These are phyloP conservation scores for Penicillium griseofulvum DNA, from an alignment of 2,329 filamentous ascomycete species.

Conservation along the genomic window DNA sequence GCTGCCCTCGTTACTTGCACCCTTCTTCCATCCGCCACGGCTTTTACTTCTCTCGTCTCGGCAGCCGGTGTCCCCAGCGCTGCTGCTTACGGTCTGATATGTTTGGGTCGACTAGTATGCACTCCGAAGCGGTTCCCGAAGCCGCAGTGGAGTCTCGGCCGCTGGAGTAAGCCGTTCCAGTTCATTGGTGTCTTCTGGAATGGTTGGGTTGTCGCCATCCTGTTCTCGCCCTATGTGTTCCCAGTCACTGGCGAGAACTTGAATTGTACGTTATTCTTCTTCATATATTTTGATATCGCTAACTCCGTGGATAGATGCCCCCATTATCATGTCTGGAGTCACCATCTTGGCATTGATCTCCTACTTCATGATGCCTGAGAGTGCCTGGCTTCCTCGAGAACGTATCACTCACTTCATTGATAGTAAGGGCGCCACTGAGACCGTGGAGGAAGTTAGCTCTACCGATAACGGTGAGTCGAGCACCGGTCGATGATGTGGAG, in stretches of 20 bases:
- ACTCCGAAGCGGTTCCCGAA: conserved; percentile 42
- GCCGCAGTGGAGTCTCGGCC: conserved; percentile 46
- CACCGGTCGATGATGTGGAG: conserved; percentile 4
- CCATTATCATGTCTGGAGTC: conserved; percentile 52
- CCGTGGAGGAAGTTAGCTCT: conserved; percentile 28
- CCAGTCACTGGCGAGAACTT: conserved; percentile 46
- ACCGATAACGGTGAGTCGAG: conserved; percentile 4
- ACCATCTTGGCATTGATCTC: conserved; percentile 51
- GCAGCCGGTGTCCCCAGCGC: conserved; percentile 54
- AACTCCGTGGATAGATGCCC: conserved; percentile 39
- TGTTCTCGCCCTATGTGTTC: conserved; percentile 50
- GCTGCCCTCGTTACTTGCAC: conserved; percentile 58
- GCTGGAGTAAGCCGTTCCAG: conserved; percentile 49
- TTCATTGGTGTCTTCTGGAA: conserved; percentile 52
- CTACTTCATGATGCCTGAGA: conserved; percentile 50
- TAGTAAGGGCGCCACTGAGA: conserved; percentile 33
- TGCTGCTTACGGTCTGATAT: conserved; percentile 54
- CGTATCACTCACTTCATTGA: conserved; percentile 47
- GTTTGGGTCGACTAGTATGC: conserved; percentile 48
- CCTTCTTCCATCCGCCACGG: conserved; percentile 55
- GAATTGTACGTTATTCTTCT: conserved; percentile 39
- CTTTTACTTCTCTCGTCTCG: conserved; percentile 55
- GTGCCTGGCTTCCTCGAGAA: conserved; percentile 47
- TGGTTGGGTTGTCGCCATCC: conserved; percentile 50
- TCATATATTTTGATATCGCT: not conserved